phyloP scores from a whole-genome alignment of 78 protist genomes.

The Dictyostelium discoideum region dicty_2.7 NC_007088.5:4626501-4627000 shows the following conservation, averaged over 20 bases:
- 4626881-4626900: background rate
- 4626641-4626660: constrained; percentile 2
- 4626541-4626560: constrained; percentile 21
- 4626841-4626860: background rate
- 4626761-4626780: constrained; percentile 41
- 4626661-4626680: background rate
- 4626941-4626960: no score
- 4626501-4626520: background rate
- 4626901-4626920: background rate
- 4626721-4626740: constrained; percentile 27
- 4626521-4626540: background rate
- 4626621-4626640: background rate
- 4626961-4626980: background rate
- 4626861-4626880: background rate
- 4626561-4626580: background rate
- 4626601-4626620: background rate
- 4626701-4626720: constrained; percentile 37
- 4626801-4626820: constrained; percentile 38
- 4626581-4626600: background rate
- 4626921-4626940: background rate
- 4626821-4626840: constrained; percentile 17
- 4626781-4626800: constrained; percentile 36
- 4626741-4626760: constrained; percentile 38
- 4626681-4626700: constrained; percentile 13
- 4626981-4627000: background rate